Conservation (phyloP, 495 filamentous ascomycete species). For the Penicillium maclennaniae region DNA sequence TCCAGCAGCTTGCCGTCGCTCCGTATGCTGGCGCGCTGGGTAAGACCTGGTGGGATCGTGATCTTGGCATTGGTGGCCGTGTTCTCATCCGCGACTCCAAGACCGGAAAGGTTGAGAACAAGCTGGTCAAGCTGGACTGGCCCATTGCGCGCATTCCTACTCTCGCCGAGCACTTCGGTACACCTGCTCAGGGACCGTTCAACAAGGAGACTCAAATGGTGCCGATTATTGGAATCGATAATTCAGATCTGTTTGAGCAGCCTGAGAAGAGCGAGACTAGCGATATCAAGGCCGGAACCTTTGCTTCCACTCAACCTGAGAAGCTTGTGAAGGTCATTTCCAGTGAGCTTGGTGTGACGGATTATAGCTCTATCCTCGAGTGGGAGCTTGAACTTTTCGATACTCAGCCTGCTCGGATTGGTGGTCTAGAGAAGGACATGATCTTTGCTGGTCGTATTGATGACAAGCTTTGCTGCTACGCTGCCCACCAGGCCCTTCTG, state of each 20-base stretch:
- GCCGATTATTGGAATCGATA: constrained; percentile 87
- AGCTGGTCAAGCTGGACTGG: constrained; percentile 87
- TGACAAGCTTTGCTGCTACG: constrained; percentile 94
- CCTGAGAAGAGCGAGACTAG: constrained; percentile 22
- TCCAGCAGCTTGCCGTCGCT: constrained; percentile 84
- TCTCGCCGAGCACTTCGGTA: constrained; percentile 89
- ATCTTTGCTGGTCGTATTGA: constrained; percentile 95
- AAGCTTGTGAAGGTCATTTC: constrained; percentile 81
- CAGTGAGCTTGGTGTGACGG: constrained; percentile 63
- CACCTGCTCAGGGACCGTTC: constrained; percentile 68
- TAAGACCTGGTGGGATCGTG: constrained; percentile 90
- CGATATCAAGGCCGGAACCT: constrained; percentile 51
- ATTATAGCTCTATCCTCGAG: constrained; percentile 71
- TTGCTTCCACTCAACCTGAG: constrained; percentile 75
- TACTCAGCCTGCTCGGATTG: constrained; percentile 76
- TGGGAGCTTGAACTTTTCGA: constrained; percentile 99
- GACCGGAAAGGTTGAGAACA: constrained; percentile 74
- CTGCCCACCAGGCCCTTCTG: constrained; percentile 82
- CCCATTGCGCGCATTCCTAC: constrained; percentile 92
- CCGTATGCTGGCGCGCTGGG: constrained; percentile 87
- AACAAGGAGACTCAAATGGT: constrained; percentile 94
- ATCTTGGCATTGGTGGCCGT: constrained; percentile 83
- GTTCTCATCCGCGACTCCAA: constrained; percentile 73
- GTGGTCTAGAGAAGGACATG: constrained; percentile 87
- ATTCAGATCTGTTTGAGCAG: constrained; percentile 51